These are phyloP conservation scores for Cinnamomum chago DNA, from an alignment of 164 flowering plant genomes.

Conservation along the genomic window DNA sequence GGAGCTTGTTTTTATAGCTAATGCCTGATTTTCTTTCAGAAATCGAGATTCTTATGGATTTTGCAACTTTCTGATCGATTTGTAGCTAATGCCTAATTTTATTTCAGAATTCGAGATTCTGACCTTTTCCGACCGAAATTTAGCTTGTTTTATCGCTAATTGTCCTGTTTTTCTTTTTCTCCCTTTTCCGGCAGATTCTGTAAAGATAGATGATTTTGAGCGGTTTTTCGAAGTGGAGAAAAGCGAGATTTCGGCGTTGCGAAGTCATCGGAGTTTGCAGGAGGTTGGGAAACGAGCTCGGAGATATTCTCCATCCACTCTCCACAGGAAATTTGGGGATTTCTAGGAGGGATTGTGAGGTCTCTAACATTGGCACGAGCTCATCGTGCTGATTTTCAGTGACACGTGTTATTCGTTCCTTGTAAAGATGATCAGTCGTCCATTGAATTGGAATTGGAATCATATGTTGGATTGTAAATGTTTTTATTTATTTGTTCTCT, in stretches of 20 bases:
- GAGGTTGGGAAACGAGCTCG: slow-evolving; percentile 18
- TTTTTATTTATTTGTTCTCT: too few species aligned
- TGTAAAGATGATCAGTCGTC: not conserved
- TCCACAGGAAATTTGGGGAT: slow-evolving; percentile 42
- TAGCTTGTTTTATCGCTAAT: not conserved
- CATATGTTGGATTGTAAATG: not conserved
- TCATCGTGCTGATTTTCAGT: not conserved
- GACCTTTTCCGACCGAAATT: too few species aligned
- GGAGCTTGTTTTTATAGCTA: too few species aligned
- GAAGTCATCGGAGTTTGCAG: slow-evolving; percentile 45
- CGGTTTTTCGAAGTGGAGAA: slow-evolving; percentile 21
- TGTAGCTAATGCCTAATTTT: too few species aligned
- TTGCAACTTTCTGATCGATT: too few species aligned
- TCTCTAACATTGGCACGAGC: not conserved
- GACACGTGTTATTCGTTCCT: not conserved
- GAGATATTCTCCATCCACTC: slow-evolving; percentile 15
- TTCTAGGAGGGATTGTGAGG: slow-evolving; percentile 19
- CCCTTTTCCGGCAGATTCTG: not conserved
- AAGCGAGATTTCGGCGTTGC: slow-evolving; percentile 37
- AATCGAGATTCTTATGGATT: too few species aligned
- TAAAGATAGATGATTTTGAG: not conserved
- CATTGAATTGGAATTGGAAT: not conserved
- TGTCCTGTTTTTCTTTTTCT: not conserved
- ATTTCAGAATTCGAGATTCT: not conserved
- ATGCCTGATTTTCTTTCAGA: too few species aligned